Evolutionary conservation across 768 basidiomycete species (phyloP).

Genomic region (Lepiota brunneoincarnata): DNA sequence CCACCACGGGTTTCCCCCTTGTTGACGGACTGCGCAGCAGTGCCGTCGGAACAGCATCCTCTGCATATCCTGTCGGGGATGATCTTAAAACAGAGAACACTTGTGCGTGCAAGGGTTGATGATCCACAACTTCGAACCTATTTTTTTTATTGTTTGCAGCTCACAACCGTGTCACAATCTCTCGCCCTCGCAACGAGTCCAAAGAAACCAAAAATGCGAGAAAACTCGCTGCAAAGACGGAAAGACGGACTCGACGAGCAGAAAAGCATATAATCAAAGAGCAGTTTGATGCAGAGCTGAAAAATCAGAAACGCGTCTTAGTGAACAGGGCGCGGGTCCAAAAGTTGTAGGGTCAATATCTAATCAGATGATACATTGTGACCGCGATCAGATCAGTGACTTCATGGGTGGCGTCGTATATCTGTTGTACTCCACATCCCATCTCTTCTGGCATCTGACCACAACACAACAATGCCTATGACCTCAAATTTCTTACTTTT

Average conservation of each 20-base stretch:
- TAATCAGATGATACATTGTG: not conserved
- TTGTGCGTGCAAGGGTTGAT: slow-evolving; percentile 15
- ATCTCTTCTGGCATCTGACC: slow-evolving; percentile 7
- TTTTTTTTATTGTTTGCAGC: not conserved
- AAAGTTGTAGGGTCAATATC: slow-evolving; percentile 35
- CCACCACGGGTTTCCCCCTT: slow-evolving; percentile 73
- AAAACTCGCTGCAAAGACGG: slow-evolving; percentile 67
- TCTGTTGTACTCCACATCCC: slow-evolving; percentile 1
- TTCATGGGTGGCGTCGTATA: slow-evolving; percentile 9
- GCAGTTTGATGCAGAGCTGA: slow-evolving; percentile 60
- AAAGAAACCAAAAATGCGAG: slow-evolving; percentile 71
- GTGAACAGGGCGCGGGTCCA: slow-evolving; percentile 44
- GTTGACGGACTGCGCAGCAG: slow-evolving; percentile 26
- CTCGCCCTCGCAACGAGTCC: slow-evolving; percentile 73
- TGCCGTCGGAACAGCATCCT: slow-evolving; percentile 15
- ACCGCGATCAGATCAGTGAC: slow-evolving; percentile 1
- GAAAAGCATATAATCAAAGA: slow-evolving; percentile 70
- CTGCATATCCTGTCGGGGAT: slow-evolving; percentile 12
- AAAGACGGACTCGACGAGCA: slow-evolving; percentile 58
- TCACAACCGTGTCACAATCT: slow-evolving; percentile 33
- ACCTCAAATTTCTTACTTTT: slow-evolving; percentile 28
- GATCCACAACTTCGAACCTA: too few relatives aligned
- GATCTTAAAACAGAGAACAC: slow-evolving; percentile 15
- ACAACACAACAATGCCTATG: slow-evolving; percentile 21
- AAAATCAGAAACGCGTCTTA: slow-evolving; percentile 53